Percentiles rank a stretch among this genome's conserved stretches.
phyloP scores from a whole-genome alignment of 139 green algal genomes.

The Gonium pectorale region DNA sequence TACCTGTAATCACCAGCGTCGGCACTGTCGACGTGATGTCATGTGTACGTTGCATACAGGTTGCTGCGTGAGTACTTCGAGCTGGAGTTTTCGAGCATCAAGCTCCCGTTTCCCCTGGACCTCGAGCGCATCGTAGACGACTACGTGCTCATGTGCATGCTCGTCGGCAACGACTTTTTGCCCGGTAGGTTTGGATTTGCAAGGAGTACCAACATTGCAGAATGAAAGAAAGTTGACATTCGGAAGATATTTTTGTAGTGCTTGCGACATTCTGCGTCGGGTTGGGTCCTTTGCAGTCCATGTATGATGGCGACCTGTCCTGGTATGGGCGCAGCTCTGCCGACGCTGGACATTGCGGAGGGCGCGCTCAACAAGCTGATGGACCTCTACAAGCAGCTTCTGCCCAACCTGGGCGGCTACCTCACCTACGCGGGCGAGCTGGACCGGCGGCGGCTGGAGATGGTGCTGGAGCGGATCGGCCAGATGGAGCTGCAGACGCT shows the following conservation, averaged over 20 bases:
- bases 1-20: too few species aligned
- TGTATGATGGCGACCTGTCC: too few species aligned
- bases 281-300: too few species aligned
- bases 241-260: too few species aligned
- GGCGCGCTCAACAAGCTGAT: conserved; percentile 92
- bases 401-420: conserved; percentile 89
- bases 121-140: conserved; percentile 94
- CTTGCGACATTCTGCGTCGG: too few species aligned
- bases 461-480: conserved; percentile 76
- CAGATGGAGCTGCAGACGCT: conserved; percentile 79
- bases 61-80: conserved; percentile 93
- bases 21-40: too few species aligned
- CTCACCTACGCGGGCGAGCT: conserved; percentile 85
- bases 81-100: conserved; percentile 73
- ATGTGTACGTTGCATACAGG: too few species aligned
- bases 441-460: conserved; percentile 73
- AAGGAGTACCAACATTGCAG: too few species aligned
- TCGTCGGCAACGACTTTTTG: conserved; percentile 97
- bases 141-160: conserved; percentile 96
- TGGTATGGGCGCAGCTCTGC: conserved; percentile 85
- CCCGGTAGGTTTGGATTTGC: conserved; percentile 54
- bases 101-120: conserved; percentile 70
- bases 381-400: conserved; percentile 88
- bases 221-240: too few species aligned
- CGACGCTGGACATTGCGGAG: conserved; percentile 93